Evolutionary conservation across 1,139 yeast species (phyloP).

Genomic region (Suhomyces bolitotheri): DNA sequence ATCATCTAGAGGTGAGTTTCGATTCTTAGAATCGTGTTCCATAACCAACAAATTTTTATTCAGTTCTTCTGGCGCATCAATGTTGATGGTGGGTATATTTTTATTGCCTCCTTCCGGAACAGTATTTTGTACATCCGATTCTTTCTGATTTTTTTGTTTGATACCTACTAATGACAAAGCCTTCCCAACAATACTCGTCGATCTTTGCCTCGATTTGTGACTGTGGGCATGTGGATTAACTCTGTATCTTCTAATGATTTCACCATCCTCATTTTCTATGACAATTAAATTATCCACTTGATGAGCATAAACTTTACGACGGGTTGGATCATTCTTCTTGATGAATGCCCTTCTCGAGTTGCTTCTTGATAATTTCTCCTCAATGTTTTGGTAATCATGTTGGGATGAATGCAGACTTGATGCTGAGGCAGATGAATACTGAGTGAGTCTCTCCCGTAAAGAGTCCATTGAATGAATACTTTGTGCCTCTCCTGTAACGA

Average conservation of each 20-base stretch:
- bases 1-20: slow-evolving; percentile 20
- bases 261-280: slow-evolving; percentile 92
- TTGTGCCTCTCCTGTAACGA: slow-evolving; percentile 16
- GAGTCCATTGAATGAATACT: slow-evolving; percentile 47
- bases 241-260: slow-evolving; percentile 77
- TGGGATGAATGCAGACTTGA: slow-evolving; percentile 4
- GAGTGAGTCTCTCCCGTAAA: slow-evolving; percentile 38
- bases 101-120: neutral
- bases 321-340: slow-evolving; percentile 33
- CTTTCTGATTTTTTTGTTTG: slow-evolving; percentile 31
- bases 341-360: slow-evolving; percentile 28
- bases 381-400: slow-evolving; percentile 1
- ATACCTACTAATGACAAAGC: slow-evolving; percentile 57
- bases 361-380: slow-evolving; percentile 14
- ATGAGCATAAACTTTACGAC: slow-evolving; percentile 44
- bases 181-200: slow-evolving; percentile 38
- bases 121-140: neutral
- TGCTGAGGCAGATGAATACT: slow-evolving; percentile 26
- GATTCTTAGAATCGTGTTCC: slow-evolving; percentile 25
- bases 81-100: slow-evolving; percentile 4
- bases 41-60: slow-evolving; percentile 15
- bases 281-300: slow-evolving; percentile 68
- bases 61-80: neutral
- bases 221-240: slow-evolving; percentile 54
- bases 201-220: slow-evolving; percentile 24